A percentile compares a stretch with the other conserved stretches of the same genome.
phyloP scores from a whole-genome alignment of 2,329 filamentous ascomycete genomes.

The Cadophora gregata region DNA sequence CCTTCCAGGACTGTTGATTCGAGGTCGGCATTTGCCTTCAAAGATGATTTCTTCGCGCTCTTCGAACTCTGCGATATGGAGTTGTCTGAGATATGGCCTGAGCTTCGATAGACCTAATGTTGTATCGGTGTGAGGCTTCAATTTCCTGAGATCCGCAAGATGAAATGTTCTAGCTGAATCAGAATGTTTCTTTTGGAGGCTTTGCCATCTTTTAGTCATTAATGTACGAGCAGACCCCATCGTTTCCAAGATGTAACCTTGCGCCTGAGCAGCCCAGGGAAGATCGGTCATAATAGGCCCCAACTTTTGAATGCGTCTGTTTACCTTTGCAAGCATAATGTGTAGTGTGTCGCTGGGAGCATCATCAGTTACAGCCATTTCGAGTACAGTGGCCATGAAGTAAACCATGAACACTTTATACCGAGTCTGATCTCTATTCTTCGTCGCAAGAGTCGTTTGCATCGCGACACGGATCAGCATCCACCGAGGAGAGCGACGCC shows the following conservation, averaged over 20 bases:
- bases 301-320: conserved; percentile 51
- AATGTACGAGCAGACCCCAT: conserved; percentile 29
- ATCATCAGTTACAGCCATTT: conserved; percentile 26
- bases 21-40: conserved; percentile 11
- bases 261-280: conserved; percentile 22
- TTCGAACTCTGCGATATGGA: conserved; percentile 13
- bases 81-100: conserved; percentile 15
- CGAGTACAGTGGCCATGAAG: conserved; percentile 50
- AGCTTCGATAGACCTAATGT: conserved; percentile 25
- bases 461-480: conserved; percentile 58
- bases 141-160: conserved; percentile 24
- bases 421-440: conserved; percentile 14
- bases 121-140: conserved; percentile 21
- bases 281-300: conserved; percentile 17
- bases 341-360: conserved; percentile 44
- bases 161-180: conserved; percentile 72
- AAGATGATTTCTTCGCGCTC: conserved; percentile 13
- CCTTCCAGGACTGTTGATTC: conserved; percentile 18
- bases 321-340: conserved; percentile 53
- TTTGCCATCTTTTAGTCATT: conserved; percentile 37
- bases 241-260: conserved; percentile 17
- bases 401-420: conserved; percentile 61
- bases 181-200: conserved; percentile 53
- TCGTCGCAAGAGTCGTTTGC: conserved; percentile 43
- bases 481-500: conserved; percentile 61